phyloP scores from a whole-genome alignment of 2,329 filamentous ascomycete genomes.

The Ophiostoma piceae region DNA sequence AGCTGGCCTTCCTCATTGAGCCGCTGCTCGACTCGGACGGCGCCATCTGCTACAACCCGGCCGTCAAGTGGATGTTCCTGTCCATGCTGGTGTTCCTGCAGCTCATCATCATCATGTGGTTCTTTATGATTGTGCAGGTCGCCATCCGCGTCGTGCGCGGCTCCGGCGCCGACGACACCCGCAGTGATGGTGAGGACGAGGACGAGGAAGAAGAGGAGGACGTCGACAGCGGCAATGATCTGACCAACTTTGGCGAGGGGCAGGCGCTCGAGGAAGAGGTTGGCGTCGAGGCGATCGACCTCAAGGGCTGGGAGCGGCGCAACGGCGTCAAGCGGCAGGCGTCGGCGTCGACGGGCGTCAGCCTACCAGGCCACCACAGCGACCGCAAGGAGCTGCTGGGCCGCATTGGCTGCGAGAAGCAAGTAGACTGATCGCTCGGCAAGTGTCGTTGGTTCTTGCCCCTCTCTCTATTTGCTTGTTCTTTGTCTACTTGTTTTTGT shows the following conservation, averaged over 20 bases:
- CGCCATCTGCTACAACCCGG: slow-evolving; percentile 71
- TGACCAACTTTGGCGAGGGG: slow-evolving; percentile 46
- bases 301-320: slow-evolving; percentile 58
- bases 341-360: slow-evolving; percentile 53
- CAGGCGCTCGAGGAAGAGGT: slow-evolving; percentile 67
- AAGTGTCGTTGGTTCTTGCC: background rate
- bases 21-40: slow-evolving; percentile 68
- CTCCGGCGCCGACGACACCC: slow-evolving; percentile 71
- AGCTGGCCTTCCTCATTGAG: slow-evolving; percentile 61
- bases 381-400: slow-evolving; percentile 77
- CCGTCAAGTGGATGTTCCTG: slow-evolving; percentile 72
- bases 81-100: slow-evolving; percentile 72
- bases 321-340: slow-evolving; percentile 49
- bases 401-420: slow-evolving; percentile 78
- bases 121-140: slow-evolving; percentile 79
- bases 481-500: background rate
- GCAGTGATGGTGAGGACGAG: slow-evolving; percentile 78
- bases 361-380: slow-evolving; percentile 64
- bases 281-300: slow-evolving; percentile 64
- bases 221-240: slow-evolving; percentile 54
- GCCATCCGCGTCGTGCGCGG: slow-evolving; percentile 75
- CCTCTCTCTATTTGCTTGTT: background rate
- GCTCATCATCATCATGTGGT: slow-evolving; percentile 75
- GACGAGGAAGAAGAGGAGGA: slow-evolving; percentile 56
- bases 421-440: slow-evolving; percentile 43